Conservation (phyloP, 768 basidiomycete species). For the Phanerochaete sordida region DNA sequence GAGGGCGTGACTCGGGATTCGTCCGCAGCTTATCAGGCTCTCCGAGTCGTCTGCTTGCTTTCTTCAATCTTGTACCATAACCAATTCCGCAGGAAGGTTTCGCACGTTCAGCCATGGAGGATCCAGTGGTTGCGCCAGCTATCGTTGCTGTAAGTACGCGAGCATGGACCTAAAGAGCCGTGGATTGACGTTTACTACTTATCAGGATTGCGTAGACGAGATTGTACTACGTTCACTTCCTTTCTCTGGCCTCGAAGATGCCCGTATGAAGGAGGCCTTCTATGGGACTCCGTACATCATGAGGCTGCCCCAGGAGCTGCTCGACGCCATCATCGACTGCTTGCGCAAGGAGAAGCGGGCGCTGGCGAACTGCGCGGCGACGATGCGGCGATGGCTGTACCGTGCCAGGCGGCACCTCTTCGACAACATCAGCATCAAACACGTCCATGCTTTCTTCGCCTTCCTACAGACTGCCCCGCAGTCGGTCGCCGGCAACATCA, state of each 20-base stretch:
- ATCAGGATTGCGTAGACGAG: no score
- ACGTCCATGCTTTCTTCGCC: background rate
- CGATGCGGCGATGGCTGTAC: background rate
- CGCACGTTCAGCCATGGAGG: no score
- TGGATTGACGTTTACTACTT: no score
- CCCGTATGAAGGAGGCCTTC: background rate
- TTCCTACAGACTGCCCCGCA: background rate
- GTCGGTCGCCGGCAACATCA: background rate
- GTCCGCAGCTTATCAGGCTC: no score
- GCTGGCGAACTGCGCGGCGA: slow-evolving; percentile 7
- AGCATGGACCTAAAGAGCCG: no score
- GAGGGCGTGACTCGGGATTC: no score
- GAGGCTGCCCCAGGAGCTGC: slow-evolving; percentile 15
- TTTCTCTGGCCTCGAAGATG: background rate
- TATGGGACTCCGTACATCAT: background rate
- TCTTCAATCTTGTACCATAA: no score
- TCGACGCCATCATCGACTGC: slow-evolving; percentile 11
- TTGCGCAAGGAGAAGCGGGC: slow-evolving; percentile 8
- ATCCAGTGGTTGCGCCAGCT: no score
- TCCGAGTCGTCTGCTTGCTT: no score
- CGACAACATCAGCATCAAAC: background rate
- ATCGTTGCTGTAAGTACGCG: no score
- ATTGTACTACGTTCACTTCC: background rate
- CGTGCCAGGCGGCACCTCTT: background rate
- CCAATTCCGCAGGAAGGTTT: no score